Evolutionary conservation across 1,284 basidiomycete species (phyloP).

Genomic region (Puccinia coronata): DNA sequence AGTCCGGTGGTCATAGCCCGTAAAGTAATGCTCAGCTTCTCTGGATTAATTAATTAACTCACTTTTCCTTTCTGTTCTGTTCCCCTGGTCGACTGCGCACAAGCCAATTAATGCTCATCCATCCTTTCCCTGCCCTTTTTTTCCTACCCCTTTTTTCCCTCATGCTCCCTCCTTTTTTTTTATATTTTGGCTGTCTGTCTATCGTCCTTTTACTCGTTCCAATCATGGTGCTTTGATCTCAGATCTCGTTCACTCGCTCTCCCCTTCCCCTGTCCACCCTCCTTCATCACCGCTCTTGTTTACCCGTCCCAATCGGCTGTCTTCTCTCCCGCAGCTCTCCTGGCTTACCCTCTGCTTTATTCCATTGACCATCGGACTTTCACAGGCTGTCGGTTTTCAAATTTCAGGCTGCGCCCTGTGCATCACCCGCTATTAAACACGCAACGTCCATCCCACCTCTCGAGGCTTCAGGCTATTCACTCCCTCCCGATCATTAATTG

Average conservation of each 20-base stretch:
- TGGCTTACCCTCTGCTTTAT: constrained; percentile 18
- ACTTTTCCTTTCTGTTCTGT: neutral
- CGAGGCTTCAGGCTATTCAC: neutral
- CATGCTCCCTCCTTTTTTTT: neutral
- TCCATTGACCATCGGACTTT: neutral
- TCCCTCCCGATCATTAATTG: constrained; percentile 29
- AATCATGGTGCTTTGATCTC: neutral
- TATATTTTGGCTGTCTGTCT: neutral
- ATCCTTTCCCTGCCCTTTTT: neutral
- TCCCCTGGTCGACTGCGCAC: neutral
- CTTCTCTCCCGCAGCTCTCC: constrained; percentile 23
- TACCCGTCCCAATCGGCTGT: neutral
- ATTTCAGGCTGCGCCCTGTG: constrained; percentile 5
- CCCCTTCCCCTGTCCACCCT: constrained; percentile 7
- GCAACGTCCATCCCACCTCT: neutral
- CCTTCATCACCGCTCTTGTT: neutral
- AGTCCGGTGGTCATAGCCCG: neutral
- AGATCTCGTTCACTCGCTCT: neutral
- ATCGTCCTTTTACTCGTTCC: neutral
- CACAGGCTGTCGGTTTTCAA: neutral
- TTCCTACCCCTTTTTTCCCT: neutral
- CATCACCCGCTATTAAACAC: constrained; percentile 14
- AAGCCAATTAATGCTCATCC: neutral
- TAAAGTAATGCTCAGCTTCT: neutral
- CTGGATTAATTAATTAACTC: neutral